Evolutionary conservation across 2,329 filamentous ascomycete species (phyloP).

Genomic region (Xylaria sp.): DNA sequence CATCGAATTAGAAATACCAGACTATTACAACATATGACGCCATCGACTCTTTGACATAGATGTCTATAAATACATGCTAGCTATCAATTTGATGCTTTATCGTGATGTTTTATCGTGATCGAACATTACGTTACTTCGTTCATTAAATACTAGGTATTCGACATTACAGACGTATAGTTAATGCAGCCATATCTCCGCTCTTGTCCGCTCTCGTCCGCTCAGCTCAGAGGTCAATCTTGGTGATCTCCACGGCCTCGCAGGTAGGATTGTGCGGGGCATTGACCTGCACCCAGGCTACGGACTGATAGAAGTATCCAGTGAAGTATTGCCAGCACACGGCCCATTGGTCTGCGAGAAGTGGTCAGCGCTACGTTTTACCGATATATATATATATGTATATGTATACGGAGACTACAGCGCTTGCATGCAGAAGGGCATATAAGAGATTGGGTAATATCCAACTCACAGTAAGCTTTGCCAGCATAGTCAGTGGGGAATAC

Average conservation of each 20-base stretch:
- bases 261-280: slow-evolving; percentile 52
- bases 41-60: slow-evolving; percentile 20
- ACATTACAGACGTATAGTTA: slow-evolving; percentile 2
- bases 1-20: slow-evolving; percentile 8
- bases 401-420: not conserved
- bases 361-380: slow-evolving; percentile 3
- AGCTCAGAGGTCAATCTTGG: slow-evolving; percentile 34
- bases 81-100: not conserved
- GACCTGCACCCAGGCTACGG: slow-evolving; percentile 49
- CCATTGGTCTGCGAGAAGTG: slow-evolving; percentile 47
- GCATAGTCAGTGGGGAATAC: slow-evolving; percentile 33
- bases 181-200: not conserved
- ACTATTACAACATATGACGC: not conserved
- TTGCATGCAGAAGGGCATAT: not conserved
- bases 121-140: not conserved
- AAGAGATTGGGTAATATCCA: not conserved
- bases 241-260: slow-evolving; percentile 51
- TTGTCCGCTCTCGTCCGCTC: not conserved
- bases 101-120: not conserved
- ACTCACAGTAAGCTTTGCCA: slow-evolving; percentile 42
- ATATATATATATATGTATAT: not conserved
- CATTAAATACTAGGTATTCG: slow-evolving; percentile 27
- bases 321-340: slow-evolving; percentile 51
- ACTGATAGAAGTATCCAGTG: slow-evolving; percentile 51
- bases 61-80: not conserved